phyloP scores from a whole-genome alignment of 768 basidiomycete species.

The Porpolomopsis calyptriformis region DNA sequence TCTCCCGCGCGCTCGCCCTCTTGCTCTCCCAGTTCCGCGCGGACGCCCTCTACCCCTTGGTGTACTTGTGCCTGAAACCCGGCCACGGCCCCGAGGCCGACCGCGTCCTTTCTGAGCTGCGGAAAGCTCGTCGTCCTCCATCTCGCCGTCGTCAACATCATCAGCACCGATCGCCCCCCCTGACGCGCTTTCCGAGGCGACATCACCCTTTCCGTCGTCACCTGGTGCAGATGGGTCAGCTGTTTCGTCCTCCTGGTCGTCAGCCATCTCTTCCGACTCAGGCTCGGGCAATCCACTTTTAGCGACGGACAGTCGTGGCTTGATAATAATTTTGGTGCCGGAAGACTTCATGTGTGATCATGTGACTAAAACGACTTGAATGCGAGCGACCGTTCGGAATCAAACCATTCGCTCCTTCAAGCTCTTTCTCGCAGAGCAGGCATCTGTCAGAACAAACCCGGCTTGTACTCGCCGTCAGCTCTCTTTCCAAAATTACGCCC shows the following conservation, averaged over 20 bases:
- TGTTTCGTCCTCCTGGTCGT: neutral
- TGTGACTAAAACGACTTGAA: neutral
- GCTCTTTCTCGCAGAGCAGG: too few species aligned
- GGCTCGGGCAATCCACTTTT: neutral
- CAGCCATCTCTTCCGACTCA: too few species aligned
- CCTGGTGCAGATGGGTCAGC: slow-evolving; percentile 15
- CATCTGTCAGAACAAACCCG: too few species aligned
- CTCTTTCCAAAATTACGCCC: too few species aligned
- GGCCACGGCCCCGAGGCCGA: slow-evolving; percentile 30
- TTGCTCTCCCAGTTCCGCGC: slow-evolving; percentile 23
- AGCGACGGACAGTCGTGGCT: slow-evolving; percentile 26
- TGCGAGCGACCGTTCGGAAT: too few species aligned
- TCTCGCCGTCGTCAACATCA: slow-evolving; percentile 26
- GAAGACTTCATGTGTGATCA: slow-evolving; percentile 9
- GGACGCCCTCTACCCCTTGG: slow-evolving; percentile 30
- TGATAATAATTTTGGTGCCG: slow-evolving; percentile 42
- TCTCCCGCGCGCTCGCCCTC: slow-evolving; percentile 24
- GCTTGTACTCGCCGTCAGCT: too few species aligned
- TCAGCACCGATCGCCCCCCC: slow-evolving; percentile 27
- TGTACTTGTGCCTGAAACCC: slow-evolving; percentile 21
- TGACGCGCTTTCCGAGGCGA: slow-evolving; percentile 15
- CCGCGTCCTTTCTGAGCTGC: slow-evolving; percentile 27
- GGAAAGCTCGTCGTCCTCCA: slow-evolving; percentile 17
- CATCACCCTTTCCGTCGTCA: slow-evolving; percentile 25
- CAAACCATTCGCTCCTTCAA: too few species aligned